Evolutionary conservation across 2,329 filamentous ascomycete species (phyloP), one percentile per base, ranked within the genome.

Genomic region (Penicillium crustosum): DNA sequence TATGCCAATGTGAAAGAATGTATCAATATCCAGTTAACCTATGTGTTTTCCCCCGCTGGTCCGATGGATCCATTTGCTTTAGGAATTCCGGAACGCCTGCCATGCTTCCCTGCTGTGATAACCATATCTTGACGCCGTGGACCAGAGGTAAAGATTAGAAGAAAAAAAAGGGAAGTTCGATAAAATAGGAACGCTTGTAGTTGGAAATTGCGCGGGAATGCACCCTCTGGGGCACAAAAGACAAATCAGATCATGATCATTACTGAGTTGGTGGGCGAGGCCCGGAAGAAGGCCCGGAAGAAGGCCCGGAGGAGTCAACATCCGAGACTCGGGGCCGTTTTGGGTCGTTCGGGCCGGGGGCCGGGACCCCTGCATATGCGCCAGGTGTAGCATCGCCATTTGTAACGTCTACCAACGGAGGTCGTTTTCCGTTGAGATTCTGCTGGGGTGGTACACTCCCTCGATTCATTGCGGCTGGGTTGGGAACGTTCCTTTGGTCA

Each of bases 381-480:
- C 63, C 62, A 31, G 68, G 39, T 12, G 57, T 58, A 25, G 65
- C 49, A 23, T 61, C 61, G 33, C 68, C 70, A 62, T 80, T 80
- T n/a, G 77, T 79, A 49, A 79, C 69, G 57, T 79, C 78, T n/a
- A 67, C 72, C 27, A 80, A 62, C 8, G 78, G 77, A 27, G 75
- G 77, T 36, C 78, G 72, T 60, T 78, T 79, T 10, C 75, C 74
- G 29, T 77, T 75, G 6, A 66, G 29, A 54, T 73, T 74, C 29
- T 70, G 68, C 12, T 68, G 70, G 6, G 68, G 69, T 36, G 59
- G 61, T 29, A 66, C 58, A 4, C 53, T 53, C 27, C 52, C 57
- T 42, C 68, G 60, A n/a, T 66, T 68, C 29, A 58, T 58, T 6
- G 61, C 56, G 3, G 59, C 41, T 12, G 60, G 50, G 36, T 65